Conservation (phyloP, 2,329 filamentous ascomycete species). For the Rutstroemia sp. region DNA sequence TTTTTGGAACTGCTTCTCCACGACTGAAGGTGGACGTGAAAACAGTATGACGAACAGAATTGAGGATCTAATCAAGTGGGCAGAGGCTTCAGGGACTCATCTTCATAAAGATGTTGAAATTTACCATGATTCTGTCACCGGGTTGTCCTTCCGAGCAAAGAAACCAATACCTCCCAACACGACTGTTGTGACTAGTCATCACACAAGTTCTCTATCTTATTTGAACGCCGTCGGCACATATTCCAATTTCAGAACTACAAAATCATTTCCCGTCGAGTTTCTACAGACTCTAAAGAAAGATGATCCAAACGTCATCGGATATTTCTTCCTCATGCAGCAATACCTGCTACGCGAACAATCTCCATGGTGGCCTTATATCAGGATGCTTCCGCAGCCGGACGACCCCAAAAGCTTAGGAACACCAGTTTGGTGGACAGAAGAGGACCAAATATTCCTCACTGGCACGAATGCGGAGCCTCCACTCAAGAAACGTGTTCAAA, state of each 20-base stretch:
- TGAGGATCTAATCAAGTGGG: constrained; percentile 41
- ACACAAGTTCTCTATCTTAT: constrained; percentile 49
- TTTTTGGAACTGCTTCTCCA: too few relatives aligned
- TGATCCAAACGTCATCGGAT: constrained; percentile 49
- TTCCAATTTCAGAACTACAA: constrained; percentile 20
- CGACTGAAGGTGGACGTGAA: too few relatives aligned
- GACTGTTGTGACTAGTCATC: constrained; percentile 44
- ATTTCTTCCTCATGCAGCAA: constrained; percentile 64
- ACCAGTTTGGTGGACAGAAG: constrained; percentile 54
- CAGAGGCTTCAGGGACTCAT: constrained; percentile 35
- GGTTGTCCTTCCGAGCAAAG: constrained; percentile 41
- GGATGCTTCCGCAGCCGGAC: constrained; percentile 54
- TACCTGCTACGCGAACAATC: constrained; percentile 50
- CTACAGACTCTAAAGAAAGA: constrained; percentile 38
- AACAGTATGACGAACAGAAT: constrained; percentile 14
- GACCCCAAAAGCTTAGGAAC: constrained; percentile 43
- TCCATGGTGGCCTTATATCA: constrained; percentile 63
- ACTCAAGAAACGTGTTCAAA: constrained; percentile 16
- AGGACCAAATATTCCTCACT: constrained; percentile 45
- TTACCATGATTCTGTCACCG: constrained; percentile 42
- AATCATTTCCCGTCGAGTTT: constrained; percentile 42
- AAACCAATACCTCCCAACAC: constrained; percentile 14
- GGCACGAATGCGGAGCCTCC: constrained; percentile 27
- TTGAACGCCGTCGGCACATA: constrained; percentile 43
- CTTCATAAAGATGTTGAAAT: constrained; percentile 47